Conservation (phyloP, 208 protist species). For the Leishmania gerbilli region DNA sequence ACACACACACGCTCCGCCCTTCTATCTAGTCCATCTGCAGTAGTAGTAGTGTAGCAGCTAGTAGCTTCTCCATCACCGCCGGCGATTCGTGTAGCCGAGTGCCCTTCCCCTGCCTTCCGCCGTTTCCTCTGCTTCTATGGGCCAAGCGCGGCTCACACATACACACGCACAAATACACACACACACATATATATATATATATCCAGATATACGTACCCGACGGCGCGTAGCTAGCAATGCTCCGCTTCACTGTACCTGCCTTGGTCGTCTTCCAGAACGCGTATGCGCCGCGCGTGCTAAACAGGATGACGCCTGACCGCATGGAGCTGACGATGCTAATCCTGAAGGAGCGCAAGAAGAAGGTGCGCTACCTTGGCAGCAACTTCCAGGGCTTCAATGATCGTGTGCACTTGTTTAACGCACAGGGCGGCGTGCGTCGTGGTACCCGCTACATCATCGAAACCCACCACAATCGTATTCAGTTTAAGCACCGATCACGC, state of each 20-base stretch:
- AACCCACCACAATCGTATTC: slow-evolving; percentile 54
- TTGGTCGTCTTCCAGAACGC: slow-evolving; percentile 46
- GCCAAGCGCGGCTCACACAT: neutral
- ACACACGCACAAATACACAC: too few relatives aligned
- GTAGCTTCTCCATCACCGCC: neutral
- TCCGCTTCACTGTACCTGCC: slow-evolving; percentile 14
- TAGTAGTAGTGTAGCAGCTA: neutral
- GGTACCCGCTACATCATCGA: slow-evolving; percentile 77
- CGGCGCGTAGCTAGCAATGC: slow-evolving; percentile 8
- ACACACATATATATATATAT: neutral
- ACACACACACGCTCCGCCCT: neutral
- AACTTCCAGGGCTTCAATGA: slow-evolving; percentile 71
- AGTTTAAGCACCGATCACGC: slow-evolving; percentile 63
- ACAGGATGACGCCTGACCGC: slow-evolving; percentile 60
- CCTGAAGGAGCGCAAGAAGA: slow-evolving; percentile 80
- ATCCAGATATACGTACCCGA: neutral
- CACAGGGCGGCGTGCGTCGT: slow-evolving; percentile 39
- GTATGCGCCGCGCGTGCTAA: slow-evolving; percentile 65
- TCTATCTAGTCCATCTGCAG: neutral
- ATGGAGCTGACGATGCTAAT: slow-evolving; percentile 64
- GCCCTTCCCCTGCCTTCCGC: neutral
- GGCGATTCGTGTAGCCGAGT: neutral
- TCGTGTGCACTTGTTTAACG: slow-evolving; percentile 57
- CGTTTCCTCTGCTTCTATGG: neutral
- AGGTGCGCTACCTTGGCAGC: slow-evolving; percentile 70